A percentile compares a stretch with the other conserved stretches of the same genome.
phyloP scores from a whole-genome alignment of 2,329 filamentous ascomycete species.

The Macrophomina pseudophaseolina region DNA sequence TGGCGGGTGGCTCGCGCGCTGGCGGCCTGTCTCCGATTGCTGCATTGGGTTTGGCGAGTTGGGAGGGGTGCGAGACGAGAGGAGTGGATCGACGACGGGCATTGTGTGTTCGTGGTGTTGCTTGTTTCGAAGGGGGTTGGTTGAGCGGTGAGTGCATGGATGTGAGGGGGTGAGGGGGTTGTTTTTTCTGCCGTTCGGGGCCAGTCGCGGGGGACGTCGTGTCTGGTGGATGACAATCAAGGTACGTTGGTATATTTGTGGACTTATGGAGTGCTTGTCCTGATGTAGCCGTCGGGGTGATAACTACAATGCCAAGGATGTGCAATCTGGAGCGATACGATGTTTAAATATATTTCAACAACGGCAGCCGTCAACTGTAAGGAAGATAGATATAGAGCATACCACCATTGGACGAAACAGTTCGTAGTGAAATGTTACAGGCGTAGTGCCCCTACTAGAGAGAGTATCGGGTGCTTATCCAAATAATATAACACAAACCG shows the following conservation, averaged over 20 bases:
- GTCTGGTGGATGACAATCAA: background rate
- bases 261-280: background rate
- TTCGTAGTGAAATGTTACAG: no score
- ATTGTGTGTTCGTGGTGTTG: background rate
- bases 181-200: slow-evolving; percentile 10
- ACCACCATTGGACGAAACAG: no score
- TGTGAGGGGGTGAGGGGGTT: background rate
- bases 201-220: background rate
- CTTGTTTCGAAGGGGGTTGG: background rate
- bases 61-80: background rate
- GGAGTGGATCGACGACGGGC: slow-evolving; percentile 1
- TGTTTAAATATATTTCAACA: no score
- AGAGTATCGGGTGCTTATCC: background rate
- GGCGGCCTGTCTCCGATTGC: slow-evolving; percentile 17
- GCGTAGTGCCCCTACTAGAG: background rate
- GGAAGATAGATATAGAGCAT: no score
- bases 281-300: no score
- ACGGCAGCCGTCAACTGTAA: no score
- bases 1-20: background rate
- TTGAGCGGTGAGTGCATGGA: slow-evolving; percentile 10
- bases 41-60: background rate
- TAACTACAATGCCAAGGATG: no score
- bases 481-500: background rate
- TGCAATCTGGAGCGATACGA: no score
- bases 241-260: background rate